Conservation (phyloP, 2,329 filamentous ascomycete genomes). For the Fusarium anguioides region DNA sequence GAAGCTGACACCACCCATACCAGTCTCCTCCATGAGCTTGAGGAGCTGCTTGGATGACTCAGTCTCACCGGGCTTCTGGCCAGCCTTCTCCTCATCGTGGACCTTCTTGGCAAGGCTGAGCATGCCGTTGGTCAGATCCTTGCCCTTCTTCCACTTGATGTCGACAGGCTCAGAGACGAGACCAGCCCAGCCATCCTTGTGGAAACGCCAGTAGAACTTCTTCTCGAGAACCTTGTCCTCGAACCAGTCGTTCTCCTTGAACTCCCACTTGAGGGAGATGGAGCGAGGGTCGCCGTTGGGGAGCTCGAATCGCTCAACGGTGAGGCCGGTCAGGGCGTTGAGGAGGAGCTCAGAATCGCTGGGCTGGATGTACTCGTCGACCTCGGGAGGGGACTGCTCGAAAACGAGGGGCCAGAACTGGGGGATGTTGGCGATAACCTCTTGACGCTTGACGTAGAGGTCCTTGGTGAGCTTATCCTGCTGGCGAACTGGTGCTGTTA, state of each 20-base stretch:
- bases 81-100: conserved; percentile 67
- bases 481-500: conserved; percentile 70
- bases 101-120: conserved; percentile 78
- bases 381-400: conserved; percentile 84
- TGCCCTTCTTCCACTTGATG: conserved; percentile 84
- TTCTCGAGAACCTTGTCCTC: conserved; percentile 83
- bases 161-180: conserved; percentile 89
- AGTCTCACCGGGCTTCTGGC: conserved; percentile 56
- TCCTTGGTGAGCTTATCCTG: conserved; percentile 75
- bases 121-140: conserved; percentile 85
- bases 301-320: conserved; percentile 84
- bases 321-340: conserved; percentile 73
- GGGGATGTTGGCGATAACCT: conserved; percentile 76
- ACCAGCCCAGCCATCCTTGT: conserved; percentile 75
- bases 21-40: conserved; percentile 68
- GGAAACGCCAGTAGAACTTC: conserved; percentile 87
- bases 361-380: conserved; percentile 89
- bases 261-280: conserved; percentile 81
- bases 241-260: conserved; percentile 85
- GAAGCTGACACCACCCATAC: conserved; percentile 78
- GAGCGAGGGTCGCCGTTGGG: conserved; percentile 82
- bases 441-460: conserved; percentile 81
- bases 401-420: conserved; percentile 97
- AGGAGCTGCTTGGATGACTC: conserved; percentile 62
- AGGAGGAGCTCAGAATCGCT: conserved; percentile 80